These are phyloP conservation scores for Calonectria crousiana DNA, from an alignment of 2,329 filamentous ascomycete genomes.

Conservation along the genomic window DNA sequence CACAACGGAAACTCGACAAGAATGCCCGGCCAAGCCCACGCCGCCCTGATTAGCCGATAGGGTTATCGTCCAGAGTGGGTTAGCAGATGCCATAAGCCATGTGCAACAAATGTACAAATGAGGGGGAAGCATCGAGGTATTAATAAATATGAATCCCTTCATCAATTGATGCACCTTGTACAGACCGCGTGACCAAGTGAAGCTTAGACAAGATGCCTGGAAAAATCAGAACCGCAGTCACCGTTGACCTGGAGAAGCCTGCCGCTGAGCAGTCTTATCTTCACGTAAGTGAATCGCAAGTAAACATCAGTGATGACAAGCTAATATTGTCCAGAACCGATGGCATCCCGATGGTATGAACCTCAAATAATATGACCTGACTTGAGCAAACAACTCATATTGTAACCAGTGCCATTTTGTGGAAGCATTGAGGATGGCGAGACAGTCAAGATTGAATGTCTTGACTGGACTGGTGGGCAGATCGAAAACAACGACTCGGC, in stretches of 20 bases:
- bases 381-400: not conserved
- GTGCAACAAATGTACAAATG: not conserved
- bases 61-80: not conserved
- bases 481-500: constrained; percentile 91
- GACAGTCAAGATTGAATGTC: constrained; percentile 92
- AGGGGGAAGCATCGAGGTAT: not conserved
- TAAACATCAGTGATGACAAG: not conserved
- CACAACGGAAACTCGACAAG: not conserved
- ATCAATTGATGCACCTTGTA: not conserved
- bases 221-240: constrained; percentile 40
- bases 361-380: not conserved
- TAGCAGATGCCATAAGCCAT: not conserved
- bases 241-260: constrained; percentile 42
- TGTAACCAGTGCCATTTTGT: constrained; percentile 74
- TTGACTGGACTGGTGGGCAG: constrained; percentile 88
- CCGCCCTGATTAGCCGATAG: constrained; percentile 1
- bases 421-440: constrained; percentile 84
- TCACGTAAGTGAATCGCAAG: constrained; percentile 37
- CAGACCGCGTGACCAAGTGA: not conserved
- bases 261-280: constrained; percentile 42
- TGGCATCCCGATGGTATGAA: constrained; percentile 90
- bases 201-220: constrained; percentile 33
- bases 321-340: constrained; percentile 74
- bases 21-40: not conserved
- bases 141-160: not conserved